phyloP scores from a whole-genome alignment of 805 yeast species.

The Saccharomycopsis sp. region DNA sequence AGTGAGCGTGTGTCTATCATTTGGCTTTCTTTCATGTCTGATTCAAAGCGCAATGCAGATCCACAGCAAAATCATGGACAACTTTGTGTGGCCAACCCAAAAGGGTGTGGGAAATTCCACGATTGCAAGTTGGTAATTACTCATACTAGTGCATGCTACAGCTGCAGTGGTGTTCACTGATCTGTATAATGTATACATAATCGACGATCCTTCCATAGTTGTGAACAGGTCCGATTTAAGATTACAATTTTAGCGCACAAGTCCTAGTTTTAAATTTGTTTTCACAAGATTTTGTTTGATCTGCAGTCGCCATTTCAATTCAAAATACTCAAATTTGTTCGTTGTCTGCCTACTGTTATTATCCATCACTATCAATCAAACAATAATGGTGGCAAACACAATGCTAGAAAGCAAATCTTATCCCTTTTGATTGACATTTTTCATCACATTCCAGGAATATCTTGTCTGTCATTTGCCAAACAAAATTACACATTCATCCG shows the following conservation, averaged over 20 bases:
- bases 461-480: not conserved
- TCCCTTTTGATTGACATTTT: not conserved
- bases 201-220: not conserved
- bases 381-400: not conserved
- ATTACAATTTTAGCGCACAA: not conserved
- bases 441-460: not conserved
- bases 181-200: not conserved
- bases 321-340: not conserved
- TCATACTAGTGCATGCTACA: not conserved
- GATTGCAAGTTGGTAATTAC: too few relatives aligned
- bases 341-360: not conserved
- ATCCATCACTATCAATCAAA: not conserved
- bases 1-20: not conserved
- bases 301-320: not conserved
- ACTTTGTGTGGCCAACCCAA: too few relatives aligned
- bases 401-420: not conserved
- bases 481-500: not conserved
- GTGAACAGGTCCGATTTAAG: not conserved
- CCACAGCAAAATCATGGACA: not conserved
- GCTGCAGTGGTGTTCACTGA: not conserved
- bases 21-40: not conserved
- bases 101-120: too few relatives aligned
- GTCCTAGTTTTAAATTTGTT: not conserved
- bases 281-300: not conserved
- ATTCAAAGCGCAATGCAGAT: not conserved